A percentile compares a stretch with the other conserved stretches of the same genome.
phyloP scores from a whole-genome alignment of 257 asterid genomes.

The Fraxinus quadrangulata region DNA sequence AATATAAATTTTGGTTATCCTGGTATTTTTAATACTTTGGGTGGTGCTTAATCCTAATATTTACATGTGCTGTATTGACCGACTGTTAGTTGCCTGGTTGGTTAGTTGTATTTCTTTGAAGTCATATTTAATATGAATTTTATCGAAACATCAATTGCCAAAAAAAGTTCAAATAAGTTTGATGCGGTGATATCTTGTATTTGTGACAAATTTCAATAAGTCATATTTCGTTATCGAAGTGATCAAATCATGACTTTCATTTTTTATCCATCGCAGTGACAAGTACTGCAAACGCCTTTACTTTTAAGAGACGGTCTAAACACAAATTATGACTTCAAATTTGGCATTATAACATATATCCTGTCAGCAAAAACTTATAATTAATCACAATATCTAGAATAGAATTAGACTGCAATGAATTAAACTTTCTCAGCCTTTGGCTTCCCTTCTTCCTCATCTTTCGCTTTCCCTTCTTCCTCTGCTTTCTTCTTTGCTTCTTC shows the following conservation, averaged over 20 bases:
- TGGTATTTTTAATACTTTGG: not conserved
- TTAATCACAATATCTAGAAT: not conserved
- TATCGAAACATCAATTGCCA: too few relatives aligned
- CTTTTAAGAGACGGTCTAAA: not conserved
- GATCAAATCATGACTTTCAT: too few relatives aligned
- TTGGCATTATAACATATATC: not conserved
- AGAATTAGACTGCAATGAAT: too few relatives aligned
- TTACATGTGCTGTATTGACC: not conserved
- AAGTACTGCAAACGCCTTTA: not conserved
- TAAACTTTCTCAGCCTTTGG: not conserved
- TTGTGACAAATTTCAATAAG: too few relatives aligned
- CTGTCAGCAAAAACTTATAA: not conserved
- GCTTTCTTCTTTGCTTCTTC: constrained; percentile 18
- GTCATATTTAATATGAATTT: not conserved
- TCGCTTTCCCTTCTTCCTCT: not conserved
- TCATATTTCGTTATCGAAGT: too few relatives aligned
- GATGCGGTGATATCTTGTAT: too few relatives aligned
- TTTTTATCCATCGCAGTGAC: too few relatives aligned
- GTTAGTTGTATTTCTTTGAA: not conserved
- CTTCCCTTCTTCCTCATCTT: constrained; percentile 2
- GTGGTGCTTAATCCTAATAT: too few relatives aligned
- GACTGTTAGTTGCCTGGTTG: not conserved
- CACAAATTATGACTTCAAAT: not conserved
- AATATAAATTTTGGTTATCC: not conserved
- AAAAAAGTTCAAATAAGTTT: not conserved